Conservation (phyloP, 441 rosid genomes). For the Cnidoscolus chayamansa region DNA sequence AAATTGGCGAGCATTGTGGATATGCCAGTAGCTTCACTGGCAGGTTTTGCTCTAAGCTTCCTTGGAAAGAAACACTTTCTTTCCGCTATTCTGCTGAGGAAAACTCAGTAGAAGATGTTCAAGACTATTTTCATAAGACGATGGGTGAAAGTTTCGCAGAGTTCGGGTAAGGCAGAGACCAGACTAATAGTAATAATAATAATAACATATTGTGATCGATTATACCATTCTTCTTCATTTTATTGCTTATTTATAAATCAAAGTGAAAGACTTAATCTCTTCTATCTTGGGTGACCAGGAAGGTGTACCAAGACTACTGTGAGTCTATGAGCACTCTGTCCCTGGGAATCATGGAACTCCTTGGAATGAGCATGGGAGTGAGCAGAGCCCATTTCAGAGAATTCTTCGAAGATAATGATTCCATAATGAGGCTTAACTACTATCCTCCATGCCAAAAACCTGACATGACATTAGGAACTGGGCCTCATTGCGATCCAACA, state of each 20-base stretch:
- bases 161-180: slow-evolving; percentile 49
- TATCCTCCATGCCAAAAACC: slow-evolving; percentile 96
- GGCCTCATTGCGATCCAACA: slow-evolving; percentile 98
- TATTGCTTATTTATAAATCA: too few relatives aligned
- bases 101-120: slow-evolving; percentile 37
- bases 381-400: slow-evolving; percentile 48
- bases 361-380: slow-evolving; percentile 74
- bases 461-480: slow-evolving; percentile 89
- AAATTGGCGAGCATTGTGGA: slow-evolving; percentile 77
- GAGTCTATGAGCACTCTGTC: slow-evolving; percentile 80
- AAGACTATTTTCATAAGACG: slow-evolving; percentile 49
- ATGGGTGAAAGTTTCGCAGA: slow-evolving; percentile 66
- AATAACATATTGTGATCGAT: too few relatives aligned
- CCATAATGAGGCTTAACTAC: slow-evolving; percentile 94
- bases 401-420: slow-evolving; percentile 77
- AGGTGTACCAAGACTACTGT: slow-evolving; percentile 75
- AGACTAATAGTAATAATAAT: too few relatives aligned
- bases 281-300: slow-evolving; percentile 33
- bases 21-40: slow-evolving; percentile 96
- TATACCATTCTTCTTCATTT: too few relatives aligned
- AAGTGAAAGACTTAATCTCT: too few relatives aligned
- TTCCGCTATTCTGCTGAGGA: slow-evolving; percentile 54
- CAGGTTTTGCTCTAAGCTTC: slow-evolving; percentile 86
- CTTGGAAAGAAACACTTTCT: slow-evolving; percentile 97
- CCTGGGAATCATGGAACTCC: slow-evolving; percentile 83